A percentile compares a stretch with the other conserved stretches of the same genome.
phyloP scores from a whole-genome alignment of 2,329 filamentous ascomycete species.

The Phyllosticta citribraziliensis region DNA sequence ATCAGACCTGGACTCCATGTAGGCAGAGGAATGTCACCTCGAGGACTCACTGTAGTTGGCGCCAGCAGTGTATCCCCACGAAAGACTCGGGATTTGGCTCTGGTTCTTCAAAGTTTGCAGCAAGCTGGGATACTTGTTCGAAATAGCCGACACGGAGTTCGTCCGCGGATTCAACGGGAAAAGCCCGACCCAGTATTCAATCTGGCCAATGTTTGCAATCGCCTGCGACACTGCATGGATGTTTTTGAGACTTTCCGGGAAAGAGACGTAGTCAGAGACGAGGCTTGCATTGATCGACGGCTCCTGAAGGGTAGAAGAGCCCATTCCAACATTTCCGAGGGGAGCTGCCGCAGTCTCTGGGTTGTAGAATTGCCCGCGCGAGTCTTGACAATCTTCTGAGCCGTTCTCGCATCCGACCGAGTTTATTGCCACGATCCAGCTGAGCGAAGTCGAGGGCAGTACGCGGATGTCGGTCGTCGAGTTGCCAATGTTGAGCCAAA shows the following conservation, averaged over 20 bases:
- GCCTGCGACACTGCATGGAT: not conserved
- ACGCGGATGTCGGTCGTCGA: not conserved
- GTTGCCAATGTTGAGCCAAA: not conserved
- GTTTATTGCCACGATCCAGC: not conserved
- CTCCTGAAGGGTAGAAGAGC: not conserved
- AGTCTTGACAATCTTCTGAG: not conserved
- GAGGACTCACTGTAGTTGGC: conserved; percentile 16
- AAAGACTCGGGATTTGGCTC: conserved; percentile 22
- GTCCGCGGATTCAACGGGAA: conserved; percentile 16
- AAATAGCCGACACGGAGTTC: not conserved
- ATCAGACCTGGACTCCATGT: not conserved
- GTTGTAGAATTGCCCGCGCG: not conserved
- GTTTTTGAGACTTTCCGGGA: not conserved
- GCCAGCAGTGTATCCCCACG: conserved; percentile 30
- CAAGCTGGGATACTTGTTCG: not conserved
- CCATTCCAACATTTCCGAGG: not conserved
- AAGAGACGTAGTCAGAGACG: not conserved
- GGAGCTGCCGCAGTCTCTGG: not conserved
- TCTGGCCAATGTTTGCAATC: not conserved
- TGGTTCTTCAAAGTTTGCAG: conserved; percentile 3
- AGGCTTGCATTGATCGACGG: not conserved
- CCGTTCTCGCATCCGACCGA: not conserved
- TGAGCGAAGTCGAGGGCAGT: not conserved
- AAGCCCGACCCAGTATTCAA: conserved; percentile 13
- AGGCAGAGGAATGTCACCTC: too few relatives aligned